A percentile compares a stretch with the other conserved stretches of the same genome.
Evolutionary conservation across 805 yeast species (phyloP).

Genomic region (Yarrowia bubula): DNA sequence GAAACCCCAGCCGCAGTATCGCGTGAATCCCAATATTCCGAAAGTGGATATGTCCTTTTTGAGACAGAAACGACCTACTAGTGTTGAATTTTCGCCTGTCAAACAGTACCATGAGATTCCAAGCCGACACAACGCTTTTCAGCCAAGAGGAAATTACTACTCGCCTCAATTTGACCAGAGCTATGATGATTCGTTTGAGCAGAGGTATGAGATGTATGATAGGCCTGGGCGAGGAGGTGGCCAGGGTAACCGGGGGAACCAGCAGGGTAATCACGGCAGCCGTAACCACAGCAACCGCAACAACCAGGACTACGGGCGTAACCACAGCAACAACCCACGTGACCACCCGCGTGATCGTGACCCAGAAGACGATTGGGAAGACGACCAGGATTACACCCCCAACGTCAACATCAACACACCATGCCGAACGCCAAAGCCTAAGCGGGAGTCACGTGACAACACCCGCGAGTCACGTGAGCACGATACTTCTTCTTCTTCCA

Average conservation of each 20-base stretch:
- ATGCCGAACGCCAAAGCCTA: neutral
- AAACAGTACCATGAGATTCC: slow-evolving; percentile 20
- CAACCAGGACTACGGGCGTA: no score
- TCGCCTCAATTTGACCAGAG: slow-evolving; percentile 1
- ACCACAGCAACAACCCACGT: neutral
- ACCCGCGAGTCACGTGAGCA: neutral
- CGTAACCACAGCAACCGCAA: neutral
- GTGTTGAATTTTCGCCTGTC: slow-evolving; percentile 17
- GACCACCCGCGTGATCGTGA: neutral
- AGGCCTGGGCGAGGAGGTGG: neutral
- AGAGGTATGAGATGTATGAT: slow-evolving; percentile 1
- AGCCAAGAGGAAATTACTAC: neutral
- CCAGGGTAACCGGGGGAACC: neutral
- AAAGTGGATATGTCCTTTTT: slow-evolving; percentile 17
- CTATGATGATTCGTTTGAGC: slow-evolving; percentile 1
- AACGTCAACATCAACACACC: slow-evolving; percentile 10
- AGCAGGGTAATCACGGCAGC: neutral
- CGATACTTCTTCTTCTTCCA: neutral
- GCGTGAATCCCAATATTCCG: slow-evolving; percentile 9
- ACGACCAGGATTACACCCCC: slow-evolving; percentile 1
- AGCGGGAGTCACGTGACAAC: slow-evolving; percentile 2
- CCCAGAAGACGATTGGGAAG: slow-evolving; percentile 17
- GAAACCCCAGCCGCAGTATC: neutral
- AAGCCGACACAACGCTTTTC: neutral
- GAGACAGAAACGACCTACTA: slow-evolving; percentile 2